These are phyloP conservation scores for Trichosporon sp. DNA, from an alignment of 1,284 basidiomycete species.

Conservation along the genomic window DNA sequence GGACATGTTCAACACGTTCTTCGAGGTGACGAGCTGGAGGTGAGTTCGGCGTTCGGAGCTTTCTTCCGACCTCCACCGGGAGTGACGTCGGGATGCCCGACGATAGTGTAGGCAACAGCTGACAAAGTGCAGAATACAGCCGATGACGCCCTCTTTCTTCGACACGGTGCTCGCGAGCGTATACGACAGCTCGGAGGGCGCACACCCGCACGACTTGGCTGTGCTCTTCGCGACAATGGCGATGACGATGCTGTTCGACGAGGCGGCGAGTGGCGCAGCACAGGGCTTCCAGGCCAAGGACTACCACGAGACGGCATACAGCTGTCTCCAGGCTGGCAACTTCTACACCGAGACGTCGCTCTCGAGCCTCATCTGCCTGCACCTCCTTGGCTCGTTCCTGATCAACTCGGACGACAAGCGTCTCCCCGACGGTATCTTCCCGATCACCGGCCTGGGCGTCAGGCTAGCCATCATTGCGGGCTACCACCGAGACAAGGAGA, in stretches of 20 bases:
- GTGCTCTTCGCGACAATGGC: slow-evolving; percentile 30
- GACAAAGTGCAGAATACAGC: slow-evolving; percentile 26
- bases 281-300: slow-evolving; percentile 26
- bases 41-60: slow-evolving; percentile 5
- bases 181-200: slow-evolving; percentile 31
- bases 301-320: slow-evolving; percentile 32
- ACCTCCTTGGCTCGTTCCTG: slow-evolving; percentile 30
- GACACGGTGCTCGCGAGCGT: slow-evolving; percentile 32
- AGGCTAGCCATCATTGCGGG: slow-evolving; percentile 33
- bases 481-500: slow-evolving; percentile 31
- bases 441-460: slow-evolving; percentile 30
- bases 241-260: slow-evolving; percentile 27
- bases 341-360: slow-evolving; percentile 35
- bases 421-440: slow-evolving; percentile 33
- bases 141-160: slow-evolving; percentile 33
- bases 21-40: slow-evolving; percentile 30
- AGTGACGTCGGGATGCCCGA: too few relatives aligned
- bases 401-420: slow-evolving; percentile 35
- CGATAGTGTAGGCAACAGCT: not conserved
- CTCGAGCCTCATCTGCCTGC: slow-evolving; percentile 26
- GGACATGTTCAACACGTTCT: slow-evolving; percentile 32
- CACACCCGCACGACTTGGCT: slow-evolving; percentile 33
- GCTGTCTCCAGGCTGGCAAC: slow-evolving; percentile 32
- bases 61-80: too few relatives aligned
- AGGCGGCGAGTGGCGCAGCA: slow-evolving; percentile 12